Evolutionary conservation across 805 yeast species (phyloP).

Genomic region (Metschnikowia baotianmanensis): DNA sequence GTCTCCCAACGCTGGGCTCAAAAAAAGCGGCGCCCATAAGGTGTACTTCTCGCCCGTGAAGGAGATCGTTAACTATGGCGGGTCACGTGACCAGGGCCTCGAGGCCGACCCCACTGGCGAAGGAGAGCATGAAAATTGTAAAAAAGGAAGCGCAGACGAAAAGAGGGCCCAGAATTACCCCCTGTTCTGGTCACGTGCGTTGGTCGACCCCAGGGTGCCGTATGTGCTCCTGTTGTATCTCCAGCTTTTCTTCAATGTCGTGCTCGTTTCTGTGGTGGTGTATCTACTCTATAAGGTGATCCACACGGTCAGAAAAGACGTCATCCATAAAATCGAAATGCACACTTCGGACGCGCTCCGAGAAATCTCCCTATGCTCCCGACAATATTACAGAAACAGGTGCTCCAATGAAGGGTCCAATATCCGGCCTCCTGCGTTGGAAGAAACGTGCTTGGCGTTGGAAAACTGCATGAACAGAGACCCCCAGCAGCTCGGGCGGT

Average conservation of each 20-base stretch:
- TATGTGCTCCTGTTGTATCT: slow-evolving; percentile 58
- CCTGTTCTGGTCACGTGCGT: slow-evolving; percentile 6
- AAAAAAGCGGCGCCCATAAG: slow-evolving; percentile 2
- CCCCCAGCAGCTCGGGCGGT: slow-evolving; percentile 64
- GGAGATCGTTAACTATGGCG: slow-evolving; percentile 9
- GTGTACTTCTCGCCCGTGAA: slow-evolving; percentile 16
- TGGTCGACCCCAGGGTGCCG: slow-evolving; percentile 49
- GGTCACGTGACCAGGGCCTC: slow-evolving; percentile 1
- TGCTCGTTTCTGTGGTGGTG: slow-evolving; percentile 49
- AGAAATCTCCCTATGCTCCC: slow-evolving; percentile 66
- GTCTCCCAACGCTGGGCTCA: slow-evolving; percentile 2
- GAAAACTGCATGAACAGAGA: slow-evolving; percentile 79
- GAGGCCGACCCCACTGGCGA: slow-evolving; percentile 5
- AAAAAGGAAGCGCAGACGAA: neutral
- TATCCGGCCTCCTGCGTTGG: slow-evolving; percentile 71
- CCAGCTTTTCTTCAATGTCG: slow-evolving; percentile 58
- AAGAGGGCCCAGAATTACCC: neutral
- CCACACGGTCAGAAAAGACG: slow-evolving; percentile 61
- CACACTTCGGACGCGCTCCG: slow-evolving; percentile 58
- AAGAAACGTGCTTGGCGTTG: slow-evolving; percentile 68
- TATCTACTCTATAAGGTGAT: slow-evolving; percentile 52
- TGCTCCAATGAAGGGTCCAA: slow-evolving; percentile 53
- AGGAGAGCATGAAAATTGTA: neutral
- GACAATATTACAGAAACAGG: slow-evolving; percentile 67
- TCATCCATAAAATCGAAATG: slow-evolving; percentile 63